phyloP scores from a whole-genome alignment of 1,284 basidiomycete species.

The Exobasidium cylindrosporum region DNA sequence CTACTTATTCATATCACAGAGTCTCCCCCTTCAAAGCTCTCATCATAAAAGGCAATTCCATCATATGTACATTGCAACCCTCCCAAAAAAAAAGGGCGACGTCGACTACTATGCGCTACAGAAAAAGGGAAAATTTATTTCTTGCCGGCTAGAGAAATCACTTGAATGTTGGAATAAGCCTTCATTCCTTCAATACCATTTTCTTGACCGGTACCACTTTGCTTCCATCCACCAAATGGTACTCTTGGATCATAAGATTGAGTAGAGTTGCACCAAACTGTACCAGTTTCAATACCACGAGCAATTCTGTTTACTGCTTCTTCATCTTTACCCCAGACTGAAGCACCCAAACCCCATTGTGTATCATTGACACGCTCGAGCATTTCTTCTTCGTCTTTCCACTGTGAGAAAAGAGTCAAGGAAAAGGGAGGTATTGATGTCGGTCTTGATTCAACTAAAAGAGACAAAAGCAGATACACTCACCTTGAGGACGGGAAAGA shows the following conservation, averaged over 20 bases:
- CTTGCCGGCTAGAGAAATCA: neutral
- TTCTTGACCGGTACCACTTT: constrained; percentile 17
- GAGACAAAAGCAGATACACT: too few species aligned
- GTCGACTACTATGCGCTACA: too few species aligned
- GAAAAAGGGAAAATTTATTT: too few species aligned
- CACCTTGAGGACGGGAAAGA: constrained; percentile 29
- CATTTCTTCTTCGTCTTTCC: constrained; percentile 30
- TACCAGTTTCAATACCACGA: constrained; percentile 25
- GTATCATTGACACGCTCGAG: constrained; percentile 31
- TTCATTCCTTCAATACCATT: constrained; percentile 10
- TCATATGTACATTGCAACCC: too few species aligned
- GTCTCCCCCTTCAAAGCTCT: too few species aligned
- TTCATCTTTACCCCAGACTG: constrained; percentile 22
- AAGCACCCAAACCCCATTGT: constrained; percentile 26
- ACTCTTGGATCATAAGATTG: constrained; percentile 17
- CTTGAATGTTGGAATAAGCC: neutral
- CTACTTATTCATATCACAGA: too few species aligned
- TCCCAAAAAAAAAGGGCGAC: too few species aligned
- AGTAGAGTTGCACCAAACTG: constrained; percentile 21
- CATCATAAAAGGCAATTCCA: too few species aligned
- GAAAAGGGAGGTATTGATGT: too few species aligned
- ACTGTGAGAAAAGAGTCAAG: too few species aligned
- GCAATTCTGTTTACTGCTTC: constrained; percentile 22
- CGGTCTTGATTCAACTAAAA: too few species aligned
- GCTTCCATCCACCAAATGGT: constrained; percentile 27